Conservation (phyloP, 495 filamentous ascomycete genomes). For the Letharia lupina region DNA sequence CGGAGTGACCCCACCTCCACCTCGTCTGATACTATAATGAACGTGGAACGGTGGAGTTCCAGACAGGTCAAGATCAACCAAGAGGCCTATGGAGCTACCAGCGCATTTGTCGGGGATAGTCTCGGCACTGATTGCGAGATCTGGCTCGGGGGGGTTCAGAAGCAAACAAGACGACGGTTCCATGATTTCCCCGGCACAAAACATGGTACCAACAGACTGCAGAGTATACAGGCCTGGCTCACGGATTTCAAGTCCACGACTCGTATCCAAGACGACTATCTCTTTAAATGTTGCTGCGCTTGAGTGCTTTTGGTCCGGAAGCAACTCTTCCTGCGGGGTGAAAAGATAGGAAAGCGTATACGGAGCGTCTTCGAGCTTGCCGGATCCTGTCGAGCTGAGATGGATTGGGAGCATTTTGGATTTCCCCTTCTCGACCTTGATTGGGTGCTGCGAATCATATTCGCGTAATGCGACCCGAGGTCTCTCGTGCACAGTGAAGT, state of each 20-base stretch:
- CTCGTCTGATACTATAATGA: conserved; percentile 57
- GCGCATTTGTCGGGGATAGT: conserved; percentile 91
- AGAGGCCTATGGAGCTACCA: conserved; percentile 80
- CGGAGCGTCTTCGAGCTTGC: conserved; percentile 35
- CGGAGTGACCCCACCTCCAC: conserved; percentile 45
- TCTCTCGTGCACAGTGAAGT: conserved; percentile 77
- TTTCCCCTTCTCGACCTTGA: conserved; percentile 70
- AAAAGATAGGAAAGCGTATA: conserved; percentile 60
- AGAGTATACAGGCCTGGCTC: conserved; percentile 80
- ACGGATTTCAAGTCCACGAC: conserved; percentile 49
- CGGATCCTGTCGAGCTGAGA: conserved; percentile 52
- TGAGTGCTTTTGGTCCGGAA: conserved; percentile 54
- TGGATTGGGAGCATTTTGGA: conserved; percentile 59
- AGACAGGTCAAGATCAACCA: conserved; percentile 76
- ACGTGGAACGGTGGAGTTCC: conserved; percentile 85
- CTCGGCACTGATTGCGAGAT: conserved; percentile 59
- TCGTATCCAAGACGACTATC: conserved; percentile 42
- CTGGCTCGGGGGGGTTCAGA: conserved; percentile 82
- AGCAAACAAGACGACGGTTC: conserved; percentile 88
- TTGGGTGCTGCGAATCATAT: conserved; percentile 69
- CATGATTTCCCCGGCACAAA: conserved; percentile 77
- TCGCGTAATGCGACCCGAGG: conserved; percentile 60
- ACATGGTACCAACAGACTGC: conserved; percentile 64
- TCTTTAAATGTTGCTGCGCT: conserved; percentile 43
- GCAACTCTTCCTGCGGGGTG: conserved; percentile 57